These are phyloP conservation scores for Filosporella fistucella DNA, from an alignment of 495 filamentous ascomycete genomes.

Conservation along the genomic window DNA sequence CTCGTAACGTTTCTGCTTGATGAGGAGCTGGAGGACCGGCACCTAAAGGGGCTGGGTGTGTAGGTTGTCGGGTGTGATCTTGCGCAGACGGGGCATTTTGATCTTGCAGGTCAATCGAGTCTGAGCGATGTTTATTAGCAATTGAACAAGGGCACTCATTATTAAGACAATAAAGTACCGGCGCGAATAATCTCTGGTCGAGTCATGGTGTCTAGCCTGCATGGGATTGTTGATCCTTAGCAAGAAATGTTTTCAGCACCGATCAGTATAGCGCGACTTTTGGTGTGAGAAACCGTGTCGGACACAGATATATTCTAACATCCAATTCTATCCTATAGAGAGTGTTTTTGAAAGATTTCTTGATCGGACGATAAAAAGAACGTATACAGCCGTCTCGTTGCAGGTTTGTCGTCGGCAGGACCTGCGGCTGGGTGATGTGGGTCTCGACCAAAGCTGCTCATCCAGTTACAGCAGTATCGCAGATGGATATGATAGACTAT, in stretches of 20 bases:
- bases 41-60: constrained; percentile 59
- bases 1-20: constrained; percentile 76
- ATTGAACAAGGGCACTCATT: background rate
- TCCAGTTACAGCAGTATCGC: no score
- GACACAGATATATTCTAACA: background rate
- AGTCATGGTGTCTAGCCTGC: constrained; percentile 23
- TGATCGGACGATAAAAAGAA: no score
- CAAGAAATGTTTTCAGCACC: no score
- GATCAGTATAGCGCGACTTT: constrained; percentile 1
- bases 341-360: no score
- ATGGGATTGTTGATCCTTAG: constrained; percentile 11
- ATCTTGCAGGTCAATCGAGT: constrained; percentile 93
- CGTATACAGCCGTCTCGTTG: no score
- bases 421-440: no score
- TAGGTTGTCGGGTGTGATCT: constrained; percentile 58
- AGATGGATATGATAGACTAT: constrained; percentile 19
- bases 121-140: constrained; percentile 37
- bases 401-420: no score
- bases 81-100: constrained; percentile 76
- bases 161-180: constrained; percentile 9
- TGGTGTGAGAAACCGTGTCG: constrained; percentile 15
- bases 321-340: background rate
- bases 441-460: no score
- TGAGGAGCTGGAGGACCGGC: constrained; percentile 68
- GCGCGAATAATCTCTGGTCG: constrained; percentile 28